These are phyloP conservation scores for Epichloe gansuensis DNA, from an alignment of 2,329 filamentous ascomycete genomes.

Conservation along the genomic window DNA sequence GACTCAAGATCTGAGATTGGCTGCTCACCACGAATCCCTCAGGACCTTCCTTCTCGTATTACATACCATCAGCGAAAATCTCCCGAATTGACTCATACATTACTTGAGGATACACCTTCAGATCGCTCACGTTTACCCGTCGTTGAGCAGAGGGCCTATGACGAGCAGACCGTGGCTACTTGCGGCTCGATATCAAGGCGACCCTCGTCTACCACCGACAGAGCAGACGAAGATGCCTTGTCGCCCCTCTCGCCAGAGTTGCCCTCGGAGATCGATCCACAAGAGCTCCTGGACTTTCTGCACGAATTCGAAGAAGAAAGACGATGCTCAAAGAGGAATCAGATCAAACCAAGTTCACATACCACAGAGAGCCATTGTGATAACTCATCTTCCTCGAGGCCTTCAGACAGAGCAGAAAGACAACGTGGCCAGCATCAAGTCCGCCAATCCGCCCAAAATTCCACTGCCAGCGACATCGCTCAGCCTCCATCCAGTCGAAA, in stretches of 20 bases:
- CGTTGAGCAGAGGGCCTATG: neutral
- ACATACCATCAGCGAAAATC: neutral
- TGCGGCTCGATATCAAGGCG: neutral
- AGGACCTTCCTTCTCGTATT: neutral
- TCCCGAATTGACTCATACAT: neutral
- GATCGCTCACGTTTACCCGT: neutral
- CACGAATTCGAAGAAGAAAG: conserved; percentile 1
- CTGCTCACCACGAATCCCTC: neutral
- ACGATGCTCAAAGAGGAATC: neutral
- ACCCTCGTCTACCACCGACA: neutral
- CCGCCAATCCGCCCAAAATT: neutral
- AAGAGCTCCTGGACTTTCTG: conserved; percentile 6
- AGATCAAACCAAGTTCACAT: neutral
- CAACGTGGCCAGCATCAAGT: neutral
- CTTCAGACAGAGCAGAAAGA: neutral
- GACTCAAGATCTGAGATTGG: neutral
- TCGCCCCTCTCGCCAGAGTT: neutral
- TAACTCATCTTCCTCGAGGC: neutral
- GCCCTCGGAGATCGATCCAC: neutral
- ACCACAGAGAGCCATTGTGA: neutral
- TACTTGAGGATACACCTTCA: neutral
- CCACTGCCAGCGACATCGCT: neutral
- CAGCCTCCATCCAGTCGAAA: conserved; percentile 4
- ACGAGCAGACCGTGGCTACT: neutral
- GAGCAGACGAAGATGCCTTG: neutral